A percentile compares a stretch with the other conserved stretches of the same genome.
Conservation (phyloP, 75 land plant genomes). For the Larix kaempferi region DNA sequence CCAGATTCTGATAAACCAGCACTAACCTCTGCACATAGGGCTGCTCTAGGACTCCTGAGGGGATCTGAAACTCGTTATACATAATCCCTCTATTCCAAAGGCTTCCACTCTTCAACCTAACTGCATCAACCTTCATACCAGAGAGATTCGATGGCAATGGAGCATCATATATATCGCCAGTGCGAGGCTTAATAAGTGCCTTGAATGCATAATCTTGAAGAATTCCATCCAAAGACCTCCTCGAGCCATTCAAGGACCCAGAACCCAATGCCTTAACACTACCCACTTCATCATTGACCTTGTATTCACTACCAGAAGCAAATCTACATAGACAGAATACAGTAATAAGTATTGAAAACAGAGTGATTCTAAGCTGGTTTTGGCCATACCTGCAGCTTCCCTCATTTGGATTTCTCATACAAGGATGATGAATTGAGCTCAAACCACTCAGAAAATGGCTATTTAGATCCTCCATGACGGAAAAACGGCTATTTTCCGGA, state of each 20-base stretch:
- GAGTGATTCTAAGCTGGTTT: background rate
- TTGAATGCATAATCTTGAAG: conserved; percentile 61
- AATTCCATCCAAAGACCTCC: conserved; percentile 37
- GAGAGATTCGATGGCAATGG: conserved; percentile 41
- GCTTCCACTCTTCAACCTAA: conserved; percentile 78
- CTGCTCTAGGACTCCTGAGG: conserved; percentile 31
- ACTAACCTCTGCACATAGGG: conserved; percentile 57
- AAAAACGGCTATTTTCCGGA: background rate
- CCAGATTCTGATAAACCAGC: conserved; percentile 76
- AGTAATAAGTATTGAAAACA: background rate
- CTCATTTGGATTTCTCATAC: background rate
- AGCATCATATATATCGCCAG: conserved; percentile 49
- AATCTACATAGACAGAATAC: background rate
- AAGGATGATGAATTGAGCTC: background rate
- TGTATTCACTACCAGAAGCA: conserved; percentile 5
- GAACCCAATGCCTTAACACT: conserved; percentile 1
- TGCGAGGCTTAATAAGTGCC: conserved; percentile 45
- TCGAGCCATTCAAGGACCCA: conserved; percentile 10
- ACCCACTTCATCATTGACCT: background rate
- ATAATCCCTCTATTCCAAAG: conserved; percentile 42
- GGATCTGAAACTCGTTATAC: conserved; percentile 48
- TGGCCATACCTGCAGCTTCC: background rate
- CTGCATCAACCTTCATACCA: conserved; percentile 38
- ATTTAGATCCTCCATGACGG: background rate
- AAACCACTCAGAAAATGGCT: background rate